A percentile compares a stretch with the other conserved stretches of the same genome.
phyloP scores from a whole-genome alignment of 1,284 basidiomycete genomes.

The Boletus hoseneyae region DNA sequence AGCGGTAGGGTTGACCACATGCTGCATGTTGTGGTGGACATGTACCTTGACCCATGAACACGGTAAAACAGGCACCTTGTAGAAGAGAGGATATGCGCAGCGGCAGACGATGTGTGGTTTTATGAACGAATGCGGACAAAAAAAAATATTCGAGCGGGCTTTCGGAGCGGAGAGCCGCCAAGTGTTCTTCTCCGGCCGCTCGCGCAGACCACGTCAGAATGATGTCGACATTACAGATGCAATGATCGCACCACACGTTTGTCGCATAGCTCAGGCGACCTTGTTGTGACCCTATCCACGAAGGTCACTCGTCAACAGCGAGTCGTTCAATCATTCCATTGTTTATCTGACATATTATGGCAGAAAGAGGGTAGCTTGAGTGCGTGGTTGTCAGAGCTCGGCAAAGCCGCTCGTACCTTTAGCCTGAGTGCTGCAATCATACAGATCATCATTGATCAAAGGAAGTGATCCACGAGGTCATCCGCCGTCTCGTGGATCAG shows the following conservation, averaged over 20 bases:
- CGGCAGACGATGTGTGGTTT: not conserved
- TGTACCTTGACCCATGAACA: constrained; percentile 1
- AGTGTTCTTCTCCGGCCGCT: not conserved
- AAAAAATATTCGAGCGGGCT: constrained; percentile 6
- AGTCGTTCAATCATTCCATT: constrained; percentile 15
- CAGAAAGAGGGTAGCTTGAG: constrained; percentile 17
- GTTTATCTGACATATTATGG: constrained; percentile 8
- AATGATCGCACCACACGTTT: constrained; percentile 18
- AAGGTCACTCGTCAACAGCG: constrained; percentile 1
- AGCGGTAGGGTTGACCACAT: constrained; percentile 5
- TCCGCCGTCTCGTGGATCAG: constrained; percentile 16
- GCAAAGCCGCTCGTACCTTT: constrained; percentile 19
- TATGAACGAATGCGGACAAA: constrained; percentile 4
- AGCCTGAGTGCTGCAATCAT: constrained; percentile 13
- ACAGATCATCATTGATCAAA: constrained; percentile 20
- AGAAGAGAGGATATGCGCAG: constrained; percentile 1
- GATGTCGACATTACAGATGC: constrained; percentile 11
- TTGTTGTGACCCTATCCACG: constrained; percentile 9
- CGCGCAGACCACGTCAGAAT: constrained; percentile 11
- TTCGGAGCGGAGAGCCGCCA: not conserved
- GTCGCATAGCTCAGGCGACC: constrained; percentile 11
- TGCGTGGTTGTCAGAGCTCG: constrained; percentile 19
- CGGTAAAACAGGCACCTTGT: constrained; percentile 1
- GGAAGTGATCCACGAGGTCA: constrained; percentile 26
- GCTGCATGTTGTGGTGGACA: constrained; percentile 7